Base-by-base conservation (phyloP, 495 filamentous ascomycete genomes). In the Collariella sp. region DNA sequence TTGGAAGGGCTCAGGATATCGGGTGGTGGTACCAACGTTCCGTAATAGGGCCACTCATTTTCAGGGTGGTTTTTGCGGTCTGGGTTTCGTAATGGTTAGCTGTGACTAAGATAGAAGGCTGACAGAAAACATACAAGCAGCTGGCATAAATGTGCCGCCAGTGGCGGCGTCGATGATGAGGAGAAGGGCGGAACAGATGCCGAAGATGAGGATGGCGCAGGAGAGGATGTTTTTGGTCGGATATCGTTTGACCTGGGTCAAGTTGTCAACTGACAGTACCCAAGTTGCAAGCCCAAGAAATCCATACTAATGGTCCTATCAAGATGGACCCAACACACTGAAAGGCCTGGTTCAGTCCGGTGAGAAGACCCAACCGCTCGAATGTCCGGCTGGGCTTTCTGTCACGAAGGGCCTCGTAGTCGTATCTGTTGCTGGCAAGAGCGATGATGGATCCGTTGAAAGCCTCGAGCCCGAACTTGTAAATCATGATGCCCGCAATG, bases 381-480 rank as follows among this genome's bases (percentile, higher is more conserved):
- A 75, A 75, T 3, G 71, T 71, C 54, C 67, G 69, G 35, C 66
- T 55, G 1, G 65, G 57, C 3, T 60, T 67, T 1, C 54, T 45
- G 51, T 44, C 53, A 9, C 34, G 34, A 13, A 55, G 54, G 15
- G 69, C 58, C 36, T 71, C 70, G 52, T 67, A 69, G 56, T 71
- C 70, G 53, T 74, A 76, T n/a, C 72, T 65, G 50, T 74, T 74
- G 2, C 66, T 73, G 5, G 73, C 71, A 5, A 76, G 64, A 2
- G 71, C 65, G 24, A 71, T 61, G 18, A 76, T 65, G 23, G 71
- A 70, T 5, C 69, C 70, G 57, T 73, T 75, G 62, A 75, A 76
- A 7, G 69, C 71, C 46, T 75, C 72, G 5, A 76, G 60, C 2
- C 72, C 72, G 24, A 75, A 69, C 52, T 76, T 74, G 63, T 75